Evolutionary conservation across 495 filamentous ascomycete genomes (phyloP).

Genomic region (Podospora pseudopauciseta): DNA sequence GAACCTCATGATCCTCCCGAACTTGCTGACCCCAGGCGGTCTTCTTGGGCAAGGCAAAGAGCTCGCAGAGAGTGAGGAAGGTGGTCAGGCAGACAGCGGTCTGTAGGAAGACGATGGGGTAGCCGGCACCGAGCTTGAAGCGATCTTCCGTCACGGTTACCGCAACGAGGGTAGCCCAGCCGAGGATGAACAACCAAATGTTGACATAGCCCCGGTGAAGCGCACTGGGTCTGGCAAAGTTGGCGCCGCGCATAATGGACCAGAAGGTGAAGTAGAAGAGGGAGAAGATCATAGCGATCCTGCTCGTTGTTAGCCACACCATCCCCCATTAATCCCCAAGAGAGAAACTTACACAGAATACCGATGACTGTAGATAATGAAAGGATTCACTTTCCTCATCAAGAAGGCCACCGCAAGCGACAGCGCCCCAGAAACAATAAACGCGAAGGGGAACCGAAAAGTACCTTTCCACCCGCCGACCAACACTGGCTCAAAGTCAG

Average conservation of each 20-base stretch:
- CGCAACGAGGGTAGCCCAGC: conserved; percentile 68
- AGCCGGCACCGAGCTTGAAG: conserved; percentile 68
- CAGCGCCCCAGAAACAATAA: conserved; percentile 64
- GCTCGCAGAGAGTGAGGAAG: conserved; percentile 69
- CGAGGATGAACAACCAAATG: conserved; percentile 75
- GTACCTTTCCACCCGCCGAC: conserved; percentile 76
- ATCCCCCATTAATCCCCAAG: neutral
- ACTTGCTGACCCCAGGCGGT: conserved; percentile 53
- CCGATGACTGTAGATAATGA: conserved; percentile 79
- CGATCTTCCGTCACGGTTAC: conserved; percentile 72
- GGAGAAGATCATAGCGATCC: conserved; percentile 78
- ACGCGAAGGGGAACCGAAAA: conserved; percentile 76
- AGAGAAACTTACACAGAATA: conserved; percentile 62
- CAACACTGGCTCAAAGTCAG: conserved; percentile 57
- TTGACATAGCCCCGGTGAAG: conserved; percentile 76
- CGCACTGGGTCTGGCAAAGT: conserved; percentile 79
- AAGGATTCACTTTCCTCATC: conserved; percentile 76
- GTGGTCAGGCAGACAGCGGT: conserved; percentile 69
- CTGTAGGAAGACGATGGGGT: conserved; percentile 80
- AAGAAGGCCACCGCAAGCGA: conserved; percentile 73
- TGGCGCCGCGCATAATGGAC: conserved; percentile 78
- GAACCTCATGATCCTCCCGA: conserved; percentile 46
- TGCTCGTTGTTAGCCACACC: conserved; percentile 28
- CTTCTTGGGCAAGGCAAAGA: conserved; percentile 74
- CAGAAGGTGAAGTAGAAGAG: conserved; percentile 77